Evolutionary conservation across 2,329 filamentous ascomycete genomes (phyloP), one percentile per base, ranked within the genome.

Genomic region (Elsinoe fawcettii): DNA sequence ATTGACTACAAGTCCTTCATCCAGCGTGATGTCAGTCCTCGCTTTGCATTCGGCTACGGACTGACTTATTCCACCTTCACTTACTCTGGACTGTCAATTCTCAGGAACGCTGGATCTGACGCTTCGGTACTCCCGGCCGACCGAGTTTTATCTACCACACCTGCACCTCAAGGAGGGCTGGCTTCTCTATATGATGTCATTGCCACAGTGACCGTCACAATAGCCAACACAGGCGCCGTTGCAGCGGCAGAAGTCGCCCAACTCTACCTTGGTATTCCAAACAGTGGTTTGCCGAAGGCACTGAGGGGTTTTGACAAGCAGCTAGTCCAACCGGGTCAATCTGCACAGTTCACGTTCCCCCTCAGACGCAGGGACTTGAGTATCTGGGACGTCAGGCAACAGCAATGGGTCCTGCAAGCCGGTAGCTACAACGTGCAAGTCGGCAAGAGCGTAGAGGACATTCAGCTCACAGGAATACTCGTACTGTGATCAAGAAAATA

Each of bases 181-280:
- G 44, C 61, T 1, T 65, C 66, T 8, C 71, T 82, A 0, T 82
- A 77, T 58, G 74, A 80, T 20, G 70, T 73, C 32, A 68, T 80
- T 8, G 77, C 77, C 61, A 70, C 71, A 22, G 72, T 81, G 36
- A 72, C 70, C 5, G 77, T 73, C 2, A 77, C 72, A 5, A 71
- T 82, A 60, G 74, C 71, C 20, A 82, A 81, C 67, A 78, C 74
- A 1, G 79, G 79, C 22, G 63, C 64, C 2, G 66, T 78, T 41
- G 63, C 63, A 12, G 79, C 77, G 34, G 74, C 77, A 22, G 79
- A 81, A 61, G 77, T 82, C 46, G 75, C 76, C 5, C 79, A 82
- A 64, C 63, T 82, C 16, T 71, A 70, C 58, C 51, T 71, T 5
- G 57, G 65, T 22, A 66, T 70, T 9, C 51, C 63, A 2, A 62